Conservation (phyloP, 2,329 filamentous ascomycete species). For the Cryphonectria nitschkei region DNA sequence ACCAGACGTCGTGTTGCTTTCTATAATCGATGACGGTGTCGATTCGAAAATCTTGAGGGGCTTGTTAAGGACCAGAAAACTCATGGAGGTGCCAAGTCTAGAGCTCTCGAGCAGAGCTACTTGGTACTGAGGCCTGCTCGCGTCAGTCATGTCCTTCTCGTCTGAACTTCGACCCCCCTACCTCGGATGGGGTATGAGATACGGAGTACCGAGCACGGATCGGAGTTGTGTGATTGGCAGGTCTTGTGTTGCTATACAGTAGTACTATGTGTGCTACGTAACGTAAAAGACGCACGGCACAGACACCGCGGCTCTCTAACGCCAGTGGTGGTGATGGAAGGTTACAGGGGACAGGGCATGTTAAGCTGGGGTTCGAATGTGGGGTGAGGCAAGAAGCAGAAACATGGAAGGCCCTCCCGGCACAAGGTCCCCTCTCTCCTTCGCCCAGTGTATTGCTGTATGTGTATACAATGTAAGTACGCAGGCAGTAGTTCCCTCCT, state of each 20-base stretch:
- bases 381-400: too few relatives aligned
- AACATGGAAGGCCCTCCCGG: too few relatives aligned
- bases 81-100: background rate
- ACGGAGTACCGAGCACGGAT: background rate
- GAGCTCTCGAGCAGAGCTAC: background rate
- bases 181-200: background rate
- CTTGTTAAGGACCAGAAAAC: background rate
- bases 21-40: background rate
- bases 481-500: background rate
- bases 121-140: background rate
- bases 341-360: background rate
- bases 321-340: background rate
- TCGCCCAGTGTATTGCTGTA: background rate
- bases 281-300: background rate
- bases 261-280: background rate
- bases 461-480: background rate
- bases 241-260: background rate
- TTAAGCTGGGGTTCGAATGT: background rate
- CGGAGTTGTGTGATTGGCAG: conserved; percentile 7
- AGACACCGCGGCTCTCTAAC: background rate
- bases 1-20: background rate
- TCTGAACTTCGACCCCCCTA: background rate
- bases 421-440: background rate
- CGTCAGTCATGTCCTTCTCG: background rate
- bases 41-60: background rate